These are phyloP conservation scores for Claviceps maximensis DNA, from an alignment of 2,329 filamentous ascomycete genomes.

Conservation along the genomic window DNA sequence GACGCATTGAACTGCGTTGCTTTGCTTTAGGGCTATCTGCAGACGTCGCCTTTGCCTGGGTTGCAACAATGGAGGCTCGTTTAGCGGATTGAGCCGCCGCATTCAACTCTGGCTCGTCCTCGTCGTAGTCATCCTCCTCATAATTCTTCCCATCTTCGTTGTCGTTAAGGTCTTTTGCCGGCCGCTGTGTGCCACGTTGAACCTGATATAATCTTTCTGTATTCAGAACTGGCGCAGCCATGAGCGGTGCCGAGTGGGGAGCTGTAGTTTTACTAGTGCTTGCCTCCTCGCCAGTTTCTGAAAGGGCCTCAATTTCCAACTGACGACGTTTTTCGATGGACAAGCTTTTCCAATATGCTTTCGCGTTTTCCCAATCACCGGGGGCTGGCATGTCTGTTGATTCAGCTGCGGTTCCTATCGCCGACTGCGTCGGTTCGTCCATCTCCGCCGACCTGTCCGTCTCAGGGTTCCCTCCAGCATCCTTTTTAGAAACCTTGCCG, in stretches of 20 bases:
- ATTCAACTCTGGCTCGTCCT: neutral
- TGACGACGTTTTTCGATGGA: conserved; percentile 49
- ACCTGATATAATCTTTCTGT: conserved; percentile 27
- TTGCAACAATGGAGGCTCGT: neutral
- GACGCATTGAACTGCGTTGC: conserved; percentile 36
- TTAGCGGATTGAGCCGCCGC: neutral
- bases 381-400: conserved; percentile 6
- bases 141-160: conserved; percentile 1
- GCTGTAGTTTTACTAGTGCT: conserved; percentile 15
- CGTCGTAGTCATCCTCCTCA: conserved; percentile 7
- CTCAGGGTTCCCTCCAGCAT: conserved; percentile 4
- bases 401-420: neutral
- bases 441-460: neutral
- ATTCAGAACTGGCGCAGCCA: conserved; percentile 3
- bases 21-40: conserved; percentile 8
- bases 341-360: conserved; percentile 56
- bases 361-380: conserved; percentile 54
- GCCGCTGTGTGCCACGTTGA: conserved; percentile 18
- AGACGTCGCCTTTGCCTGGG: neutral
- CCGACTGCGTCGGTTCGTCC: neutral
- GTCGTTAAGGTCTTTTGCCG: conserved; percentile 8
- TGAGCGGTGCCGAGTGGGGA: conserved; percentile 16
- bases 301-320: conserved; percentile 43
- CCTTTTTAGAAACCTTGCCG: conserved; percentile 13
- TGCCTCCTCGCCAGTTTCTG: conserved; percentile 36